phyloP scores from a whole-genome alignment of 2,329 filamentous ascomycete genomes.

The Aspergillus quadrilineatus region DNA sequence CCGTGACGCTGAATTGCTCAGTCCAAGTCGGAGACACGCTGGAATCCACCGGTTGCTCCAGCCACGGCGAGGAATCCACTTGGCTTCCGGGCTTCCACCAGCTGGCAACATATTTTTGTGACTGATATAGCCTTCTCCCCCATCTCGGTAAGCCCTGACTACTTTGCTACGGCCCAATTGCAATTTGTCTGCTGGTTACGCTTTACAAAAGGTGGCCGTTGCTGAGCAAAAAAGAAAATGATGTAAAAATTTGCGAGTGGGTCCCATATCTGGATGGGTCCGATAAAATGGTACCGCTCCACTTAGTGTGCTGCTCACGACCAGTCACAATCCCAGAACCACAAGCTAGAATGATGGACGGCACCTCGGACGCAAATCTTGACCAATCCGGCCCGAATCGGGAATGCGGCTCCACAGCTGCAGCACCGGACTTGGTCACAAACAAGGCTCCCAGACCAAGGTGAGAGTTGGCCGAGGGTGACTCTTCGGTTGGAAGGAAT shows the following conservation, averaged over 20 bases:
- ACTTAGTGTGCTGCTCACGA: not conserved
- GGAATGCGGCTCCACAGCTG: slow-evolving; percentile 26
- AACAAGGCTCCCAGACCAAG: not conserved
- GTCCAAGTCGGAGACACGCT: slow-evolving; percentile 3
- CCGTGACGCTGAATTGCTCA: slow-evolving; percentile 1
- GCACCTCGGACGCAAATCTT: slow-evolving; percentile 22
- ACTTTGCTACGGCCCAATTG: not conserved
- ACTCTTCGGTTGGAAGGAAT: slow-evolving; percentile 15
- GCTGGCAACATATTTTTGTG: not conserved
- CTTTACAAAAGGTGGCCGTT: not conserved
- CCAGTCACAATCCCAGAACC: slow-evolving; percentile 10
- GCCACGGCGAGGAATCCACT: slow-evolving; percentile 10
- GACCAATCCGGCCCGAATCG: slow-evolving; percentile 27
- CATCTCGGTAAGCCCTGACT: not conserved
- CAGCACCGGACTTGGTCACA: slow-evolving; percentile 15
- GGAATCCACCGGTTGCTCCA: slow-evolving; percentile 20
- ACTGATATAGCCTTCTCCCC: not conserved
- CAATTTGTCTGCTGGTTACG: not conserved
- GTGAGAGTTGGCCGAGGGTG: slow-evolving; percentile 1
- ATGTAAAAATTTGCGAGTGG: slow-evolving; percentile 16
- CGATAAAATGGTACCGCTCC: slow-evolving; percentile 20
- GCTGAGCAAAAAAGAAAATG: slow-evolving; percentile 4
- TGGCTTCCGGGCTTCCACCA: slow-evolving; percentile 5
- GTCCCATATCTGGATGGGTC: slow-evolving; percentile 18
- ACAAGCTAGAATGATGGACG: slow-evolving; percentile 15